Percentiles rank a stretch among this genome's conserved stretches.
These are phyloP conservation scores for Samsoniella hepiali DNA, from an alignment of 2,329 filamentous ascomycete species.

Conservation along the genomic window DNA sequence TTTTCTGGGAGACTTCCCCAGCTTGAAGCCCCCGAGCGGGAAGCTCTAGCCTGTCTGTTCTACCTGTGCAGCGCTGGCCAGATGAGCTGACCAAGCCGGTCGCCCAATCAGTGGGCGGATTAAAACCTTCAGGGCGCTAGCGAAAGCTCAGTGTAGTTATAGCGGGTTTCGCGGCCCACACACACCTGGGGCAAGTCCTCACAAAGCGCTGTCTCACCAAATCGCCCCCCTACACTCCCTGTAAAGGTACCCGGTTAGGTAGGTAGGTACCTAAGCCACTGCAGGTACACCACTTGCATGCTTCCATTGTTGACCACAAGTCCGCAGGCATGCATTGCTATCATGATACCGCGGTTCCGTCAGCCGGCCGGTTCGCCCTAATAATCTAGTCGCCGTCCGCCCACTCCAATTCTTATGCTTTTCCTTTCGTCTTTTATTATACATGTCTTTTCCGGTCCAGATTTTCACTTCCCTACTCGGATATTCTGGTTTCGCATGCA, in stretches of 20 bases:
- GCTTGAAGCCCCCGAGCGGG: not conserved
- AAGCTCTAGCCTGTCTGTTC: not conserved
- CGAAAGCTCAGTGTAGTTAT: not conserved
- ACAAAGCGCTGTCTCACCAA: not conserved
- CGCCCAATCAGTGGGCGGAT: not conserved
- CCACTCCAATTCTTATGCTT: not conserved
- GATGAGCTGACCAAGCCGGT: not conserved
- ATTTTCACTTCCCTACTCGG: not conserved
- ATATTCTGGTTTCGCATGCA: not conserved
- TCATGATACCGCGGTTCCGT: conserved; percentile 11
- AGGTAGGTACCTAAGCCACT: too few relatives aligned
- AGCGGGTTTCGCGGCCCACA: not conserved
- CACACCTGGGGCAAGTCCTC: not conserved
- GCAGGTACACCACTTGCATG: too few relatives aligned
- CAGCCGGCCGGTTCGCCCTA: conserved; percentile 6
- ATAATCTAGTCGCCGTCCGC: conserved; percentile 2
- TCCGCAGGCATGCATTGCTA: not conserved
- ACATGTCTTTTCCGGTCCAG: not conserved
- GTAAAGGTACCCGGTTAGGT: too few relatives aligned
- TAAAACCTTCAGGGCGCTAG: not conserved
- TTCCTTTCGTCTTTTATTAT: not conserved
- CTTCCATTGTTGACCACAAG: not conserved
- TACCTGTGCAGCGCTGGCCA: not conserved
- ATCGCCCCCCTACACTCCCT: not conserved
- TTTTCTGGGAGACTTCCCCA: not conserved